Evolutionary conservation across 768 basidiomycete genomes (phyloP), one percentile per base, ranked within the genome.

Genomic region (Termitomyces sp.): DNA sequence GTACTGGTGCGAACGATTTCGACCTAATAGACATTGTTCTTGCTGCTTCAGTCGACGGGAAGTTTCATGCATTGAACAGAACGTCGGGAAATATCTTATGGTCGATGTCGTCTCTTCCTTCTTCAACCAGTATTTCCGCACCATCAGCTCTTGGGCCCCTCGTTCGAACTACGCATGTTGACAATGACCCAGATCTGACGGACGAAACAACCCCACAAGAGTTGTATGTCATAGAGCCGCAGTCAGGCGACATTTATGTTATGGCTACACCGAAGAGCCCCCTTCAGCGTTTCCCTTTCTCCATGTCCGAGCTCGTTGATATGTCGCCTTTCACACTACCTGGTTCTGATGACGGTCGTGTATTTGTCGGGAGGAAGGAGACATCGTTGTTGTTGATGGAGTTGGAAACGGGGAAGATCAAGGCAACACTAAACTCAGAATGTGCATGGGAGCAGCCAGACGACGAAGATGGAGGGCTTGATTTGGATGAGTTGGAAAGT

Each of bases 141-240:
- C 81, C 84, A 0, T 72, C 81, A n/a, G 76, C 82, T 18, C 78
- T 92, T 24, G 79, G 81, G 0, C 88, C 90, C 1, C 86, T 94
- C 57, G 82, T 92, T 55, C 83, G 88, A 66, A 91, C 89, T 0
- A 72, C 79, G 46, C 89, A 90, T 63, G 68, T 79, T 12, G 73
- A 84, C 44, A 66, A 76, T 46, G 83, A 88, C 67, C 75, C 80
- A 7, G 85, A 88, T 62, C 63, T 79, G 46, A 77, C 71, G 12
- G 79, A 79, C 59, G 86, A 87, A 61, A 68, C 74, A 55, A 66
- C 71, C 0, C 69, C 74, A 27, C 82, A 84, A 64, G 92, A 93
- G 68, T 82, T 88, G 44, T 98, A 96, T 72, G 87, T 98, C 59
- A 90, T 98, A 53, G 96, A 98, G 67, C 96, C 96, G 0, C 90